These are phyloP conservation scores for Tolypocladium ovalisporum DNA, from an alignment of 2,329 filamentous ascomycete species.

Conservation along the genomic window DNA sequence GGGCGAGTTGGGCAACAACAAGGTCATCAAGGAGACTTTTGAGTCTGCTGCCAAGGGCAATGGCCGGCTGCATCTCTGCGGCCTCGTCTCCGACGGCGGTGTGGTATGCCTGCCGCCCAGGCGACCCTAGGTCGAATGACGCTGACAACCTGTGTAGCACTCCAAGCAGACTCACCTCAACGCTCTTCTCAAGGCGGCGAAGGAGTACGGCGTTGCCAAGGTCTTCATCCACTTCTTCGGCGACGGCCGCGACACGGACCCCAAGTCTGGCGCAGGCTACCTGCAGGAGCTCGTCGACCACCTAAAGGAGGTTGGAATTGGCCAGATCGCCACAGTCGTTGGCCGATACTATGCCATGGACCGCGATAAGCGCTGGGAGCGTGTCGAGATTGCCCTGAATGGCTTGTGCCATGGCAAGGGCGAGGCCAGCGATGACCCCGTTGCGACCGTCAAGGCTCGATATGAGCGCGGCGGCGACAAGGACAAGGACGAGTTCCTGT, in stretches of 20 bases:
- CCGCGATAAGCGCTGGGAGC: slow-evolving; percentile 98
- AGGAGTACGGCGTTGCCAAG: slow-evolving; percentile 74
- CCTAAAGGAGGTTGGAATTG: slow-evolving; percentile 72
- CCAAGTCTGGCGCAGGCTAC: slow-evolving; percentile 82
- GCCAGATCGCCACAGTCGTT: slow-evolving; percentile 84
- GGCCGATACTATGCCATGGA: slow-evolving; percentile 99
- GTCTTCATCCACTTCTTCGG: slow-evolving; percentile 99
- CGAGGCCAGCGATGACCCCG: slow-evolving; percentile 72
- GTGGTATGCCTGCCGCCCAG: slow-evolving; percentile 47
- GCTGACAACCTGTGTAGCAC: slow-evolving; percentile 41
- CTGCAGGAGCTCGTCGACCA: slow-evolving; percentile 77
- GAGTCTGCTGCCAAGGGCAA: slow-evolving; percentile 75
- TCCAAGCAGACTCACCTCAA: slow-evolving; percentile 91
- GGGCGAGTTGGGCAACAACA: slow-evolving; percentile 62
- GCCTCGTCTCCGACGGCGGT: slow-evolving; percentile 89
- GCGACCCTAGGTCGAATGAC: neutral
- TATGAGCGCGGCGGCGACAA: slow-evolving; percentile 59
- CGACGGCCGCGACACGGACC: slow-evolving; percentile 94
- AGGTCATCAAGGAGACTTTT: slow-evolving; percentile 68
- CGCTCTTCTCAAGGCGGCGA: slow-evolving; percentile 78
- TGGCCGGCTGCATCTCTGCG: slow-evolving; percentile 83
- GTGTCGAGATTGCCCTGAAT: slow-evolving; percentile 81
- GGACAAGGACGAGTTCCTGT: slow-evolving; percentile 96
- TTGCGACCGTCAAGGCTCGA: slow-evolving; percentile 75
- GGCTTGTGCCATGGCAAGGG: slow-evolving; percentile 79